Base-by-base conservation (phyloP, 1,284 basidiomycete species). In the Ganoderma meredithae region DNA sequence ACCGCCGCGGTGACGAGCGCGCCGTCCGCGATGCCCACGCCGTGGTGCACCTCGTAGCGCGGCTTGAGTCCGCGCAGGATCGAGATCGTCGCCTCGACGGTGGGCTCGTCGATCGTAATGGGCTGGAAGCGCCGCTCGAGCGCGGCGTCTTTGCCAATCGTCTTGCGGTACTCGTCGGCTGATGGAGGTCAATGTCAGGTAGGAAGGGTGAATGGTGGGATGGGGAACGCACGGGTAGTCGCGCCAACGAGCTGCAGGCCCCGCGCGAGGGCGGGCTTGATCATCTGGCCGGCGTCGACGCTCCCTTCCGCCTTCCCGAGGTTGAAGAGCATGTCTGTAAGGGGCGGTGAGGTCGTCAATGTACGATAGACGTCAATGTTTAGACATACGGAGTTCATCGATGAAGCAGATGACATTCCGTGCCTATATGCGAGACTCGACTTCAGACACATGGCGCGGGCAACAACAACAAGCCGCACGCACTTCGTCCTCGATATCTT, bases 291-390 rank as follows among this genome's bases (percentile, higher is more conserved):
- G 1, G 93, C 96, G 74, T 97, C 95, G 71, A 98, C 92, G 69
- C 92, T 93, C 10, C 96, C 96, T 81, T 97, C 96, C 0, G 94
- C 87, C 79, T 97, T 97, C 2, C 96, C 96, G 13, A 97, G 87
- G 71, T 95, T 92, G 82, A 96, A 92, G 7, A 95, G 83, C 0
- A 87, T 92, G 71, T 94, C 91, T 92, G 52, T 10, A 68, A 13
- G 2, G 15, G 40, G 44, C 17, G 15, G 19, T 4, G 12, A 64
- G 9, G 49, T 52, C 33, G 55, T 67, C 13, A 49, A 47, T 36
- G 60, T 39, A 33, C 36, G 31, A 25, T 3, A n/a, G 49, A 52
- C 19, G 63, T 40, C 2, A 4, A 40, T 3, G 44, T 7, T 47
- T 13, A 88, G 90, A 88, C 90, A 80, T 72, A 92, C 90, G 95